phyloP scores from a whole-genome alignment of 257 asterid genomes.

The Rauvolfia tetraphylla region DNA sequence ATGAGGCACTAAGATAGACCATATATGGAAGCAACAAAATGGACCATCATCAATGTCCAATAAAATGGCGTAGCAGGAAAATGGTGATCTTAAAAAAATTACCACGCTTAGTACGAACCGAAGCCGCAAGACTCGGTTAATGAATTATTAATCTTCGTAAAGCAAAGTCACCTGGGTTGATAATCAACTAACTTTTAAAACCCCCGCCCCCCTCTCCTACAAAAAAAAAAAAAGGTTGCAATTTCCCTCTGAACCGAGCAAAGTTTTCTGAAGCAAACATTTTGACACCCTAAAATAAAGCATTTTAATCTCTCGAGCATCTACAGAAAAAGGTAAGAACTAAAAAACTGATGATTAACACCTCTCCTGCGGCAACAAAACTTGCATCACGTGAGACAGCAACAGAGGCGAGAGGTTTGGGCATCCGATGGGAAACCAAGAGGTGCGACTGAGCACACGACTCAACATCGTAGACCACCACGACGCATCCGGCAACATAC shows the following conservation, averaged over 20 bases:
- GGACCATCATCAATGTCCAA: not conserved
- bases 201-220: no score
- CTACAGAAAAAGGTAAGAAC: not conserved
- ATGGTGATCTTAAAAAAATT: not conserved
- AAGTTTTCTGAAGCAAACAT: not conserved
- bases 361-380: constrained; percentile 74
- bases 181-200: not conserved
- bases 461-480: constrained; percentile 51
- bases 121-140: not conserved
- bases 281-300: not conserved
- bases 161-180: not conserved
- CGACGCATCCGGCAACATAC: constrained; percentile 70
- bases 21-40: not conserved
- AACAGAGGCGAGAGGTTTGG: constrained; percentile 60
- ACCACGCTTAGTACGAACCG: not conserved
- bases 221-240: not conserved
- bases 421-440: constrained; percentile 46
- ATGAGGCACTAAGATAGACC: not conserved
- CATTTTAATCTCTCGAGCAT: not conserved
- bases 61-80: not conserved
- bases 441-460: constrained; percentile 55
- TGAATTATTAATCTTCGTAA: not conserved
- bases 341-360: constrained; percentile 8
- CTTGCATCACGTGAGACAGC: constrained; percentile 42
- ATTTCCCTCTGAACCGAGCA: not conserved